Evolutionary conservation across 2,329 filamentous ascomycete species (phyloP).

Genomic region (Aspergillus glaucus): DNA sequence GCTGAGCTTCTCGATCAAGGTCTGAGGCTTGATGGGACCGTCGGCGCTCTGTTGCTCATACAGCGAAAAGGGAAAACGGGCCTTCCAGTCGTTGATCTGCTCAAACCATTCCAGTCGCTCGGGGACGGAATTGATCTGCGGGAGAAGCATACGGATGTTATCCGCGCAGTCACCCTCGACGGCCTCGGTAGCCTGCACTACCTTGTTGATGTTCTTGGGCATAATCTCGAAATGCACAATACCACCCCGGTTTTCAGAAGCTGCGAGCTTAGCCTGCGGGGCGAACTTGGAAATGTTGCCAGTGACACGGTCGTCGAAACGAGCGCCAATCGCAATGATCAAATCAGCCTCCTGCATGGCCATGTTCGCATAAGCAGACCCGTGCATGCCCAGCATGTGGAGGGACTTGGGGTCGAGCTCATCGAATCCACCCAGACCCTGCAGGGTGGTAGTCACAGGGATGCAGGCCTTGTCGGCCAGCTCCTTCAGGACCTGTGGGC

Average conservation of each 20-base stretch:
- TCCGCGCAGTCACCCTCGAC: conserved; percentile 85
- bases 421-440: conserved; percentile 86
- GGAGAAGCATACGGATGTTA: conserved; percentile 70
- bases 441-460: conserved; percentile 91
- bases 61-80: conserved; percentile 73
- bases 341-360: conserved; percentile 95
- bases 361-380: conserved; percentile 95
- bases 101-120: conserved; percentile 79
- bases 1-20: conserved; percentile 83
- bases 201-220: conserved; percentile 99
- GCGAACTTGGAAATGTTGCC: conserved; percentile 77
- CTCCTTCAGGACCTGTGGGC: conserved; percentile 71
- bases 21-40: conserved; percentile 88
- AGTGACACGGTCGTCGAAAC: conserved; percentile 96
- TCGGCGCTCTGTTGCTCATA: conserved; percentile 73
- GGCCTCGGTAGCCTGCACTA: conserved; percentile 91
- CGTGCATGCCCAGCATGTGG: conserved; percentile 99
- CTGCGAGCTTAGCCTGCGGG: conserved; percentile 77
- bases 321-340: conserved; percentile 86
- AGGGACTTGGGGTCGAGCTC: conserved; percentile 90
- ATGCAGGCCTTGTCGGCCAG: conserved; percentile 87
- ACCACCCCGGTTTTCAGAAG: conserved; percentile 76
- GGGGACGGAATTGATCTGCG: conserved; percentile 58
- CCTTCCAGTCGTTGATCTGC: conserved; percentile 87
- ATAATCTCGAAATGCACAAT: conserved; percentile 98